Evolutionary conservation across 1,284 basidiomycete species (phyloP).

Genomic region (Somion occarium): DNA sequence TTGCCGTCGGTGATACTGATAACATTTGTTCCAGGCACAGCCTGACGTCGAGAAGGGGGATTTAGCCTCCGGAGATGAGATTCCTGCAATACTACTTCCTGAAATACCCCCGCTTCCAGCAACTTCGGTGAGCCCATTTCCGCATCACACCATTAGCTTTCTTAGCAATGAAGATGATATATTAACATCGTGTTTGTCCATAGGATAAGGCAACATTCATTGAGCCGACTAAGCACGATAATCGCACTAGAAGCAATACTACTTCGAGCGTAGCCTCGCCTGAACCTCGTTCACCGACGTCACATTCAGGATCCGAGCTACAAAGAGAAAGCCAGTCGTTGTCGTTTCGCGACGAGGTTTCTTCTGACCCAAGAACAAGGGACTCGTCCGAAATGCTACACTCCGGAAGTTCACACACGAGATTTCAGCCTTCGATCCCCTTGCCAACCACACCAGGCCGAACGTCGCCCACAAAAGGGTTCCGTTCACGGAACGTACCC

Average conservation of each 20-base stretch:
- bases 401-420: background rate
- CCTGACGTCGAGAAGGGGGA: constrained; percentile 4
- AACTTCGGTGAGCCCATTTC: background rate
- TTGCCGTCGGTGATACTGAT: background rate
- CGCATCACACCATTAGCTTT: background rate
- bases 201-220: too few relatives aligned
- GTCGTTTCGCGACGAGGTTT: too few relatives aligned
- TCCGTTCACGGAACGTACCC: background rate
- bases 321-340: too few relatives aligned
- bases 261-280: background rate
- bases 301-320: background rate
- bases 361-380: too few relatives aligned
- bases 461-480: background rate
- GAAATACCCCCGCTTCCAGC: background rate
- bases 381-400: background rate
- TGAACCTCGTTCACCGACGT: background rate
- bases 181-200: too few relatives aligned
- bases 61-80: background rate
- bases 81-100: background rate
- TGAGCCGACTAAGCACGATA: background rate
- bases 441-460: background rate
- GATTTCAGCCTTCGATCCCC: background rate
- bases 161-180: background rate
- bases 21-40: constrained; percentile 7
- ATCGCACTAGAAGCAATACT: background rate